These are phyloP conservation scores for Rasamsonia emersonii DNA, from an alignment of 2,329 filamentous ascomycete species.

Conservation along the genomic window DNA sequence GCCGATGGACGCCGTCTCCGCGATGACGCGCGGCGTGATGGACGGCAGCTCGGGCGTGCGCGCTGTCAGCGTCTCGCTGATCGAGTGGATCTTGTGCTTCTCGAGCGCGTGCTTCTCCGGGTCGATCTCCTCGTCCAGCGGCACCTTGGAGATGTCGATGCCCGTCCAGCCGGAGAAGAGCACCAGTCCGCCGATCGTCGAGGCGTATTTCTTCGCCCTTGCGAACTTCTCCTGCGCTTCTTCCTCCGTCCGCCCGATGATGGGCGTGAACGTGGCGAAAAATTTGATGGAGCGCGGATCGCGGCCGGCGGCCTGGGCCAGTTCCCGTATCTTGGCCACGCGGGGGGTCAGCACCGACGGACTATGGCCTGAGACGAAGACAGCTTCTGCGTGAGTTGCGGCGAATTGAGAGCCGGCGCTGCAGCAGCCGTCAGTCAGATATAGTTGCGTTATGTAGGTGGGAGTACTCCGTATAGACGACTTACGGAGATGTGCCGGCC, in stretches of 20 bases:
- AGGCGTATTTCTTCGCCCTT: conserved; percentile 45
- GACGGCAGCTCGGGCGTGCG: conserved; percentile 40
- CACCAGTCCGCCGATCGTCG: conserved; percentile 46
- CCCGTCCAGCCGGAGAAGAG: conserved; percentile 52
- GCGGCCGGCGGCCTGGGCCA: conserved; percentile 44
- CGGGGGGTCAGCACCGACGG: conserved; percentile 42
- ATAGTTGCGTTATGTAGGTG: background rate
- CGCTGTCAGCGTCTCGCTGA: conserved; percentile 42
- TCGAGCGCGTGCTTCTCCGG: conserved; percentile 46
- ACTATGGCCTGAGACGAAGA: conserved; percentile 51
- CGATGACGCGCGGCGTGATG: conserved; percentile 39
- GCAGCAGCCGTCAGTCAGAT: background rate
- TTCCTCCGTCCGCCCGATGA: conserved; percentile 43
- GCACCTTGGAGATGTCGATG: conserved; percentile 51
- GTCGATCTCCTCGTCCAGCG: conserved; percentile 49
- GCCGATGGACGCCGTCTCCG: conserved; percentile 41
- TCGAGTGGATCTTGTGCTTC: conserved; percentile 43
- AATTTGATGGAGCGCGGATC: conserved; percentile 52
- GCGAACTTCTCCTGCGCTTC: conserved; percentile 47
- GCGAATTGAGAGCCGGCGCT: conserved; percentile 49
- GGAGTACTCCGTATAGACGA: background rate
- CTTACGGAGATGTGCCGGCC: conserved; percentile 46
- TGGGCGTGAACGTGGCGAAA: conserved; percentile 44
- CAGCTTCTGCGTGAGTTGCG: conserved; percentile 50
- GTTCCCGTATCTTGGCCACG: conserved; percentile 44